phyloP scores from a whole-genome alignment of 1,139 yeast genomes.

The Hyphopichia fennica region DNA sequence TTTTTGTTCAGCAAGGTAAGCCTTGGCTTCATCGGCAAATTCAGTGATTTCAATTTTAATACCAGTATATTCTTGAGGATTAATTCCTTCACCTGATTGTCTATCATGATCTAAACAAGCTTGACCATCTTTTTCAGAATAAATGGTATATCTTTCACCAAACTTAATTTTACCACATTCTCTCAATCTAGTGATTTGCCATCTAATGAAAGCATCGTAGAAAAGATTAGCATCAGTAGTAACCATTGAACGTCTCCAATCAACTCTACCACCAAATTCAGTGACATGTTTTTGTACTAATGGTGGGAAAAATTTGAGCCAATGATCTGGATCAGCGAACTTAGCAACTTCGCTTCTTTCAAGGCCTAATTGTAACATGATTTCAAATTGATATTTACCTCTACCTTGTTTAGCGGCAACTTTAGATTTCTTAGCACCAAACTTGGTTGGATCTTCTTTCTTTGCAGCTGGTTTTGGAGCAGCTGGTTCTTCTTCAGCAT shows the following conservation, averaged over 20 bases:
- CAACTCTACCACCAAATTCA: constrained; percentile 88
- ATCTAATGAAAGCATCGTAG: constrained; percentile 91
- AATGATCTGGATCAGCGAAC: constrained; percentile 85
- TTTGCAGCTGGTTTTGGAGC: constrained; percentile 32
- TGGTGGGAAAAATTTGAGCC: constrained; percentile 93
- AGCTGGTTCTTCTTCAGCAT: constrained; percentile 46
- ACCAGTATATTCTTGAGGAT: constrained; percentile 95
- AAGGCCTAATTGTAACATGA: constrained; percentile 92
- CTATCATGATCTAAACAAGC: constrained; percentile 99
- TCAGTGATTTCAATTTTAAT: constrained; percentile 77
- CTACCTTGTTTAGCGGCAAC: constrained; percentile 93
- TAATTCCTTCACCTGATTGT: constrained; percentile 94
- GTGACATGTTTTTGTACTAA: constrained; percentile 80
- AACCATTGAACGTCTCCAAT: constrained; percentile 96
- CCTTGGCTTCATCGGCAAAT: constrained; percentile 56
- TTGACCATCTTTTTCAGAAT: constrained; percentile 97
- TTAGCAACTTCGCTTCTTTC: constrained; percentile 77
- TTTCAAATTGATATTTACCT: constrained; percentile 92
- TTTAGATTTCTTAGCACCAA: constrained; percentile 87
- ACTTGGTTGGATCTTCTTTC: constrained; percentile 81
- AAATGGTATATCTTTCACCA: constrained; percentile 97
- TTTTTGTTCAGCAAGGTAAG: constrained; percentile 46
- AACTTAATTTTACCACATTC: constrained; percentile 89
- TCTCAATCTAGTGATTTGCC: constrained; percentile 93
- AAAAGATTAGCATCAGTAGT: constrained; percentile 95